Percentiles rank a stretch among this genome's conserved stretches.
Conservation (phyloP, 2,329 filamentous ascomycete genomes). For the Fusarium nematophilum region DNA sequence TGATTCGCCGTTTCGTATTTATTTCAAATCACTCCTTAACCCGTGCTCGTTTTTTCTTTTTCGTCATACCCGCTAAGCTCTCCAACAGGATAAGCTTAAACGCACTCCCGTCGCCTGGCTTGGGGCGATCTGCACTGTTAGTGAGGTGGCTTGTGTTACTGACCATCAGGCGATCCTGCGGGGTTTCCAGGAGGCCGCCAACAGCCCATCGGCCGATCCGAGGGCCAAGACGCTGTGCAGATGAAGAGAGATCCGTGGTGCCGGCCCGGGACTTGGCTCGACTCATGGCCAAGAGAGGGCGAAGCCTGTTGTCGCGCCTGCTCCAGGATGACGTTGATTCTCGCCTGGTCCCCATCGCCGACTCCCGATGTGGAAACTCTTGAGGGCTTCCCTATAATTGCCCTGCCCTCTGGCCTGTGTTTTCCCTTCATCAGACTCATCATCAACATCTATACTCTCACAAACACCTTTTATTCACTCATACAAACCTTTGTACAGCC, state of each 20-base stretch:
- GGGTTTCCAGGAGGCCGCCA: slow-evolving; percentile 13
- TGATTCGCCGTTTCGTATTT: too few relatives aligned
- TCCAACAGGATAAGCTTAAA: too few relatives aligned
- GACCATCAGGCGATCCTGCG: slow-evolving; percentile 12
- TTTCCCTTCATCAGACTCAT: background rate
- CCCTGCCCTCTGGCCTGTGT: background rate
- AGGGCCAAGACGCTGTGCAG: background rate
- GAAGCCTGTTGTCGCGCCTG: too few relatives aligned
- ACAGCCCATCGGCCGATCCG: slow-evolving; percentile 5
- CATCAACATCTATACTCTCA: background rate
- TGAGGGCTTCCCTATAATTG: background rate
- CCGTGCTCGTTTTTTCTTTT: too few relatives aligned
- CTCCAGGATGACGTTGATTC: background rate
- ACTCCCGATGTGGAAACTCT: background rate
- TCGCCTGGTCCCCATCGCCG: background rate
- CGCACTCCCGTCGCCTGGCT: too few relatives aligned
- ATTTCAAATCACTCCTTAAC: too few relatives aligned
- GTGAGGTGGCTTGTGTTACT: background rate
- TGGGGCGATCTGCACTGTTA: background rate
- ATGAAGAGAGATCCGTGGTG: slow-evolving; percentile 4
- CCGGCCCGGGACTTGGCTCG: slow-evolving; percentile 1
- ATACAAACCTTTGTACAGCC: background rate
- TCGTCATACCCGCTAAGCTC: too few relatives aligned
- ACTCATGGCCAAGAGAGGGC: slow-evolving; percentile 6
- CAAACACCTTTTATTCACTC: background rate